Base-by-base conservation (phyloP, 331 rosid genomes). In the Saraca asoca region DNA sequence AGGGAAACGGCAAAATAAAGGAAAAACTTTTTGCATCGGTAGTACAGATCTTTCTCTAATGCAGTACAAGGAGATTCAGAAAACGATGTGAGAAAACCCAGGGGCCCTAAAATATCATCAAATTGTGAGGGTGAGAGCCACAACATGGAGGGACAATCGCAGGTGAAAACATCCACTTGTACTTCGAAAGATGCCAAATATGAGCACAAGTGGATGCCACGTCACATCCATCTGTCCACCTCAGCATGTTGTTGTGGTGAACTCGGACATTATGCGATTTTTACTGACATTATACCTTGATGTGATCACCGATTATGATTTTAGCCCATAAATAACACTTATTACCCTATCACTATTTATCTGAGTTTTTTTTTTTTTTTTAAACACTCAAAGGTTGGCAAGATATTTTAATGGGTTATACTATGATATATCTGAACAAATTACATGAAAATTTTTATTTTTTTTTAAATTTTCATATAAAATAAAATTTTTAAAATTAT, bases 121-220 rank as follows among this genome's bases (percentile, higher is more conserved):
- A 37, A 37, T 37, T 37, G 45, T 46, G 66, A 69, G 49, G 41
- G 64, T 62, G 70, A 50, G 51, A 58, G 14, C 31, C 13, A 60
- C 68, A 50, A 5, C 48, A 16, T 18, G 53, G 54, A 34, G 13
- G 49, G 42, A 41, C 56, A 62, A 50, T 7, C 14, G 14, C 45
- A 50, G 37, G 19, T 54, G 45, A 53, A 2, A 59, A 55, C 24
- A 12, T n/a, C 49, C 71, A 33, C 34, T 20, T 67, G 18, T 58
- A 39, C 68, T 45, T 9, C 31, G 5, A 5, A 51, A 59, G 20
- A 63, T 35, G 9, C 51, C 31, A 54, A 66, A 31, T 1, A 9
- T 58, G 17, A 5, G 52, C 13, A 33, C 81, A 78, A 57, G 71
- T 69, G 52, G 65, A 74, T 12, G 42, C 68, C 75, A 69, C 58